Evolutionary conservation across 2,329 filamentous ascomycete species (phyloP), one percentile per base, ranked within the genome.

Genomic region (Paracoccidioides brasiliensis): DNA sequence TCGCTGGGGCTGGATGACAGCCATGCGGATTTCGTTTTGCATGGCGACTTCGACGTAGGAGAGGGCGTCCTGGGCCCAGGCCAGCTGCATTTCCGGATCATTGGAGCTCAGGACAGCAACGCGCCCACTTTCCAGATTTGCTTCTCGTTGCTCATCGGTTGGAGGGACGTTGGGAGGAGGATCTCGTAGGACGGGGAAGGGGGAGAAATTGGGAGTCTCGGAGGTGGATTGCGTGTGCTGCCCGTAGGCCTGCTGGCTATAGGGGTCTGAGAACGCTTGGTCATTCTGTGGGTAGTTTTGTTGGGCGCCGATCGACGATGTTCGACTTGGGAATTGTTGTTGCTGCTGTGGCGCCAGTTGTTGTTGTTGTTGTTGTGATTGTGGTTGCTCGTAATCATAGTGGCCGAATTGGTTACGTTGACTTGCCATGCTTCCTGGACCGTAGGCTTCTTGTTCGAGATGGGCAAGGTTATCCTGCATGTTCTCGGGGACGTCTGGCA

Each of bases 391-490:
- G 38, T 61, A 63, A 42, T 66, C 64, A 55, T 69, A 69, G 52
- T 68, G 69, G 32, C 62, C 64, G 45, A 66, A 65, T 49, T 70
- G 67, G 44, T 62, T 62, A 57, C 66, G 65, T 49, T 70, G 67
- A 42, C 62, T 62, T 57, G 64, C 50, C 67, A 72, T 66, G 72
- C 72, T 72, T 76, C 79, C 74, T 71, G 74, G 66, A 52, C 65
- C 66, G 54, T 66, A 65, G 58, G 86, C 85, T 76, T 90, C 84
- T 58, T 90, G 79, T 77, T 96, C 90, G 75, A 98, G 82, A 70
- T 90, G 85, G 66, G 91, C 87, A 62, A 98, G 81, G 72, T 88
- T 91, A 67, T 95, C 85, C 75, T 95, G 90, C 82, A 98, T 96
- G 73, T 95, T 91, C 73, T 91, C 87, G 63, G 91, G 89, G 62